Evolutionary conservation across 768 basidiomycete genomes (phyloP).

Genomic region (Mycena capillaripes): DNA sequence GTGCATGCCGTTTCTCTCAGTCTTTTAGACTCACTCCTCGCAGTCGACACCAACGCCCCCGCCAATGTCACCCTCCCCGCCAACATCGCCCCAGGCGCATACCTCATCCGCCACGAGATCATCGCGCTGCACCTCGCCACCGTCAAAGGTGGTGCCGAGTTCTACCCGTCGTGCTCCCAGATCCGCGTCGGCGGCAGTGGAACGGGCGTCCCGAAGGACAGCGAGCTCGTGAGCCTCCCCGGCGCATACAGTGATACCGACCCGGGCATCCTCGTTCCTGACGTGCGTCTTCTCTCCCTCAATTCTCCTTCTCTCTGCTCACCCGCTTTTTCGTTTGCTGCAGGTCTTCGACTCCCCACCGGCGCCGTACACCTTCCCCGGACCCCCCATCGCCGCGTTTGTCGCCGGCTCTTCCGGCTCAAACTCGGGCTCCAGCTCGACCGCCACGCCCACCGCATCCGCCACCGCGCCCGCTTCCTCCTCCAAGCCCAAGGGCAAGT

Average conservation of each 20-base stretch:
- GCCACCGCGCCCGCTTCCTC: not conserved
- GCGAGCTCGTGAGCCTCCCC: slow-evolving; percentile 61
- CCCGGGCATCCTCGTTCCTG: slow-evolving; percentile 64
- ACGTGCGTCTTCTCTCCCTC: slow-evolving; percentile 43
- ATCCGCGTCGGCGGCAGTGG: slow-evolving; percentile 56
- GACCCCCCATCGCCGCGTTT: slow-evolving; percentile 21
- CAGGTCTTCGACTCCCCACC: slow-evolving; percentile 22
- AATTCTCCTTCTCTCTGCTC: not conserved
- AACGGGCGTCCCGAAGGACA: slow-evolving; percentile 48
- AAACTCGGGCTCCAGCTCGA: not conserved
- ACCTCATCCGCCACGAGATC: slow-evolving; percentile 71
- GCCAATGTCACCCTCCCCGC: slow-evolving; percentile 52
- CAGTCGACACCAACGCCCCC: slow-evolving; percentile 18
- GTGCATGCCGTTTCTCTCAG: slow-evolving; percentile 18
- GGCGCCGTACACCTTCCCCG: slow-evolving; percentile 21
- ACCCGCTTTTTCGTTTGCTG: not conserved
- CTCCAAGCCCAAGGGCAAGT: slow-evolving; percentile 11
- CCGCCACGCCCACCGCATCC: not conserved
- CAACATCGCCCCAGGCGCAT: slow-evolving; percentile 60
- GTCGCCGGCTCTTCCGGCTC: not conserved
- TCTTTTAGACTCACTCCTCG: not conserved
- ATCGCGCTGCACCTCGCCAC: slow-evolving; percentile 67
- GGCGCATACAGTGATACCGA: slow-evolving; percentile 68
- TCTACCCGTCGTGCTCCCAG: slow-evolving; percentile 69
- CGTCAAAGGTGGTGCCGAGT: slow-evolving; percentile 64